Evolutionary conservation across 495 filamentous ascomycete species (phyloP), one percentile per base, ranked within the genome.

Genomic region (Letharia lupina): DNA sequence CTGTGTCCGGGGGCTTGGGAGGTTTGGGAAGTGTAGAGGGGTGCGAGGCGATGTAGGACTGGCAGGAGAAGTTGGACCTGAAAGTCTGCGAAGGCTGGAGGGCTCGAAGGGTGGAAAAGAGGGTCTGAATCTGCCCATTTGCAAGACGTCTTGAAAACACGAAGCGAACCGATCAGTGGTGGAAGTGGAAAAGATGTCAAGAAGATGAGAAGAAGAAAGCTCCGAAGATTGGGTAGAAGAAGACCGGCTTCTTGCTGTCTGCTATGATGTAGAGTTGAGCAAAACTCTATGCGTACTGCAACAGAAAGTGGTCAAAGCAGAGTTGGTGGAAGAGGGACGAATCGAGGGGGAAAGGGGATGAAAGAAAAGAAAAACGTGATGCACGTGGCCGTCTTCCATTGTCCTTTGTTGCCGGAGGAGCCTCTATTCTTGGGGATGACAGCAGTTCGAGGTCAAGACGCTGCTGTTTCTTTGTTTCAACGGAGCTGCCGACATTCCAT

Each of bases 61-160:
- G 20, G 61, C 61, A 50, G 69, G 67, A 39, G 67, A 69, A 6
- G 40, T 33, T 12, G 64, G 67, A 6, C 50, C 61, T 23, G 63
- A 54, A 28, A 65, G 50, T 47, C 47, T 39, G 35, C 60, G 61
- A 50, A 69, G 69, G 52, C 48, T 48, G 12, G 69, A 71, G 40
- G 69, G 56, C 54, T 63, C 48, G 2, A 67, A 33, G 16, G 69
- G 64, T 10, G 59, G 58, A 56, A 65, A 61, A 9, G 44, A 54
- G 33, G 64, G 33, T n/a, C 45, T 63, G 41, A 37, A 33, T 44
- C 40, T 41, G 42, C 33, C 60, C 66, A 68, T 65, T 50, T 48
- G 3, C 15, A 20, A 20, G 7, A 6, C 39, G 37, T 16, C 6
- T 37, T 20, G 16, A 16, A 54, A 33, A 11, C 10, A 31, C 33